Evolutionary conservation across 169 alveolate species (phyloP), one percentile per base, ranked within the genome.

Genomic region (Babesia sp.): DNA sequence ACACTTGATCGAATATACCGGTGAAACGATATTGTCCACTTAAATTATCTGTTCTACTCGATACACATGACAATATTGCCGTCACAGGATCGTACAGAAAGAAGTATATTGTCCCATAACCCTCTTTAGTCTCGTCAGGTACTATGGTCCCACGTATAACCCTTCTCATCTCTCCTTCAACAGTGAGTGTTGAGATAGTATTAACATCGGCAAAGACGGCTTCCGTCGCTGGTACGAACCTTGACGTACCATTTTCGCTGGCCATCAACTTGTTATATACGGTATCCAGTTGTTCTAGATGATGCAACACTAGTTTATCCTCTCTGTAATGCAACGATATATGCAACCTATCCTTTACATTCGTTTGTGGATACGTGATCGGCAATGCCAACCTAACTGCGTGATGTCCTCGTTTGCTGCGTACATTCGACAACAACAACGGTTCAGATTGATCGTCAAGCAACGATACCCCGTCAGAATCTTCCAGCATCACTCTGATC

Each of bases 131-230:
- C 16, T 22, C 24, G 16, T 33, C 11, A 8, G 50, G 26, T 20
- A 57, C 50, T 39, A 57, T 33, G 5, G 67, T 36, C 5, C 67
- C 67, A n/a, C 48, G 46, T 33, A 57, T 36, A 8, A 57, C 67
- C 29, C 12, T 3, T 12, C 28, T 45, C 34, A 57, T 31, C 16
- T 36, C 31, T 1, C 67, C 67, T 34, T 57, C 67, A 20, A 57
- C 20, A 3, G 67, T 33, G 18, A 57, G 14, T 28, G 51, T 57
- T 5, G 18, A n/a, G 67, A 57, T 36, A 14, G 12, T 18, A 14
- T 31, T 31, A 28, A 57, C 14, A 2, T 57, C 67, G 24, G 5
- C 45, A 39, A 22, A 57, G 1, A 0, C 67, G 0, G 28, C 31
- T 18, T 22, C 67, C 28, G 24, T 33, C 12, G 50, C 67, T 7